A percentile compares a stretch with the other conserved stretches of the same genome.
Conservation (phyloP, 352 stramenopile species). For the Thraustotheca clavata region DNA sequence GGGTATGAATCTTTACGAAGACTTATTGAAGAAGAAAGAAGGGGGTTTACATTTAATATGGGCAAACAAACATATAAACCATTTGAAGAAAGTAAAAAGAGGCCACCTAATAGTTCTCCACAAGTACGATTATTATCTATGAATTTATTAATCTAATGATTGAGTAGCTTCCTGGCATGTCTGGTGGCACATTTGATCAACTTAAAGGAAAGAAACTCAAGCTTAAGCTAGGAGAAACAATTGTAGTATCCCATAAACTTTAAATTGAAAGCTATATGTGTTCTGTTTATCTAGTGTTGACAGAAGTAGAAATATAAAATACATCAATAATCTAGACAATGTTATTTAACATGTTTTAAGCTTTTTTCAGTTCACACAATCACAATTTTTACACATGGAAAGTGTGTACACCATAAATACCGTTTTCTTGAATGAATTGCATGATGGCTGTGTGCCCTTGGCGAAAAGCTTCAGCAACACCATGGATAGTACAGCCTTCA, state of each 20-base stretch:
- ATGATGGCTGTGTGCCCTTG: constrained; percentile 14
- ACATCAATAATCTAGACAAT: background rate
- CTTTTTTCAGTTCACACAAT: background rate
- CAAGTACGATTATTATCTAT: constrained; percentile 54
- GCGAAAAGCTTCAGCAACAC: constrained; percentile 20
- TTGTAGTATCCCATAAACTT: constrained; percentile 73
- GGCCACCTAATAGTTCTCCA: constrained; percentile 32
- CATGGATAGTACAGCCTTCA: constrained; percentile 21
- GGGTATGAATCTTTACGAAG: too few species aligned
- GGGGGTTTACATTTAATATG: too few species aligned
- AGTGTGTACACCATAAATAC: constrained; percentile 23
- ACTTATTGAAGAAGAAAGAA: too few species aligned
- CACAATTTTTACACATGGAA: constrained; percentile 7
- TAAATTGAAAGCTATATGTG: too few species aligned
- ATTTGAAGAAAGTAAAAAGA: too few species aligned
- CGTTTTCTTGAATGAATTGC: constrained; percentile 21
- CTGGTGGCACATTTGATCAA: constrained; percentile 37
- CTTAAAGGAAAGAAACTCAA: constrained; percentile 82
- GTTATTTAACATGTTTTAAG: background rate
- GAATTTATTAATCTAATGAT: constrained; percentile 67
- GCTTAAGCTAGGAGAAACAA: constrained; percentile 73
- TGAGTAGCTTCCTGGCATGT: too few species aligned
- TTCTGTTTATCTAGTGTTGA: too few species aligned
- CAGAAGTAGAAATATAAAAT: background rate
- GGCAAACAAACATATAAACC: too few species aligned